Base-by-base conservation (phyloP, 1,139 yeast genomes). In the Pichia cactophila region DNA sequence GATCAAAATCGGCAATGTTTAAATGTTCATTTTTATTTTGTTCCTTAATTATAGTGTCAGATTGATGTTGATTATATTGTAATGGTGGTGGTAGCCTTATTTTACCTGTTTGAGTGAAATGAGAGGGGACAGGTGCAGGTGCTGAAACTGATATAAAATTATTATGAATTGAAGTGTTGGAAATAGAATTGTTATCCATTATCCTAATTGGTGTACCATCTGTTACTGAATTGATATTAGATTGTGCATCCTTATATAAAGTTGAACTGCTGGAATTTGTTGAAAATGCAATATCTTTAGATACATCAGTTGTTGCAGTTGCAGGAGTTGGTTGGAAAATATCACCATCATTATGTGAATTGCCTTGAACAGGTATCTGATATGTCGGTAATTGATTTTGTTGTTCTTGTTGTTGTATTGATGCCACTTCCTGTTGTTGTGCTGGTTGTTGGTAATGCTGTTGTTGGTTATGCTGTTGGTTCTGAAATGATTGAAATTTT, bases 1-100 rank as follows among this genome's bases (percentile, higher is more conserved):
- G 89, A 0, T 96, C 90, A 62, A 83, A 87, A 43, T 82, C 86
- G 16, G 88, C 90, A 49, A 90, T 86, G 63, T 87, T 88, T 52
- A 86, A 71, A 58, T 82, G 90, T 42, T 75, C 80, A 38, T 3
- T 20, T 9, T 3, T 26, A 12, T 38, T 14, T 38, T 23, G 20
- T 8, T 23, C 31, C 11, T 7, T 39, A 4, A n/a, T 23, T 5
- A 2, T 23, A 23, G 33, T 12, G 14, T 39, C 31, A 23, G 17
- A 12, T 26, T 45, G 47, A 23, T 29, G 39, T 43, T 44, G 50
- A 8, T 36, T 35, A 41, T 43, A 54, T 9, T 28, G 45, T 49
- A 50, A 20, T 45, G 42, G 44, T 52, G 43, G 33, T 47, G 49
- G 23, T 29, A 39, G 35, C 36, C 37, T 43, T 33, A 5, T 33